These are phyloP conservation scores for Fomitopsis palustris DNA, from an alignment of 1,284 basidiomycete genomes.

Conservation along the genomic window DNA sequence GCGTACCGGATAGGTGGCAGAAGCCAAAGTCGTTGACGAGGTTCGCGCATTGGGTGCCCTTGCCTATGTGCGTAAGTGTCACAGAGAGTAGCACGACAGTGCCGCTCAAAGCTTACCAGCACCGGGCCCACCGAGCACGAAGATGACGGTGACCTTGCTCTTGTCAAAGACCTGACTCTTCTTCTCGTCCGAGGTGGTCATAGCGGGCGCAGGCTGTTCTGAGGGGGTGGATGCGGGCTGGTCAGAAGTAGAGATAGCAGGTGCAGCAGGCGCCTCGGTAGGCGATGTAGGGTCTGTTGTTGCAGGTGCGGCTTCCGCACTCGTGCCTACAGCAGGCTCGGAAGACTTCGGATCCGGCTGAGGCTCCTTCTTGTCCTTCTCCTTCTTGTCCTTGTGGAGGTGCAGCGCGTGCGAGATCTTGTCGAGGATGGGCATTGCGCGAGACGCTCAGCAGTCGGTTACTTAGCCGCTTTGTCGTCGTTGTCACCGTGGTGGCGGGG, in stretches of 20 bases:
- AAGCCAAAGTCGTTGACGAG: conserved; percentile 91
- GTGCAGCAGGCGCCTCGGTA: background rate
- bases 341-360: conserved; percentile 1
- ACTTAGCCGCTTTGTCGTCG: conserved; percentile 16
- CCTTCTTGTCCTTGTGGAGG: conserved; percentile 21
- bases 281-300: background rate
- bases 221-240: background rate
- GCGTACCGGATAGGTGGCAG: conserved; percentile 87
- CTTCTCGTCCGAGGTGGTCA: conserved; percentile 1
- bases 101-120: conserved; percentile 55
- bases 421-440: conserved; percentile 43
- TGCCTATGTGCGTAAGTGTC: conserved; percentile 52
- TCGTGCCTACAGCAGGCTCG: background rate
- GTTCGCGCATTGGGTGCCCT: conserved; percentile 91
- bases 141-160: conserved; percentile 84
- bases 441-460: background rate
- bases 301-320: background rate
- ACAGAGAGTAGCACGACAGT: conserved; percentile 1
- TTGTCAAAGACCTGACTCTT: conserved; percentile 61
- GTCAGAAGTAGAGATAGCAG: too few relatives aligned
- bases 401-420: conserved; percentile 47
- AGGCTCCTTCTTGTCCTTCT: conserved; percentile 8
- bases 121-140: conserved; percentile 96
- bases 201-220: background rate
- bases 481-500: conserved; percentile 42